Evolutionary conservation across 2,329 filamentous ascomycete genomes (phyloP).

Genomic region (Cercospora janseana): DNA sequence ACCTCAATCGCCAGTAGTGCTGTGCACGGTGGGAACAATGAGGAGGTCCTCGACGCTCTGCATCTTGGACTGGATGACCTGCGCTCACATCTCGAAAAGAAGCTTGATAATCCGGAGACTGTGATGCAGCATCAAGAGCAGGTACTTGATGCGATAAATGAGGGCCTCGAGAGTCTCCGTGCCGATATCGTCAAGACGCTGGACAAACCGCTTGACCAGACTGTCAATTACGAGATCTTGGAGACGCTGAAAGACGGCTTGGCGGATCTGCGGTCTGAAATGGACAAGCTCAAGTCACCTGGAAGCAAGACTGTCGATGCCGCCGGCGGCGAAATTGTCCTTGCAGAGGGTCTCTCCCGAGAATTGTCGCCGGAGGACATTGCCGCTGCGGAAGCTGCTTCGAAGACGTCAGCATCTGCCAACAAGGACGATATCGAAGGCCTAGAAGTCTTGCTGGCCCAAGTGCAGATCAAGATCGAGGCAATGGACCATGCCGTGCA

Average conservation of each 20-base stretch:
- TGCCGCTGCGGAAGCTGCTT: slow-evolving; percentile 28
- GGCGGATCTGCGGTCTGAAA: slow-evolving; percentile 70
- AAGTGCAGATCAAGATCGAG: slow-evolving; percentile 82
- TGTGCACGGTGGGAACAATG: slow-evolving; percentile 44
- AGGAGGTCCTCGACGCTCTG: slow-evolving; percentile 51
- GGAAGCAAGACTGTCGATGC: slow-evolving; percentile 45
- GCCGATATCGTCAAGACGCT: slow-evolving; percentile 71
- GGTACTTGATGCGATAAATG: slow-evolving; percentile 60
- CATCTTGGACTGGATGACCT: slow-evolving; percentile 52
- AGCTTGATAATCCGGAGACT: slow-evolving; percentile 54
- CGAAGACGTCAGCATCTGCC: slow-evolving; percentile 22
- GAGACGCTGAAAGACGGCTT: slow-evolving; percentile 83
- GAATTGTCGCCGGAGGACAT: slow-evolving; percentile 43
- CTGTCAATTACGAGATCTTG: slow-evolving; percentile 83
- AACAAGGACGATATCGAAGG: slow-evolving; percentile 73
- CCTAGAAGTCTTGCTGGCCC: slow-evolving; percentile 76
- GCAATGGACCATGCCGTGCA: slow-evolving; percentile 60
- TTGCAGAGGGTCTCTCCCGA: slow-evolving; percentile 50
- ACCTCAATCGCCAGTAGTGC: slow-evolving; percentile 42
- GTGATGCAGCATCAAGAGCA: slow-evolving; percentile 54
- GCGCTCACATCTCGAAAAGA: slow-evolving; percentile 50
- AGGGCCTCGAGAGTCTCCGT: slow-evolving; percentile 72
- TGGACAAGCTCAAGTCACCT: slow-evolving; percentile 70
- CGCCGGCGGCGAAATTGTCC: slow-evolving; percentile 54
- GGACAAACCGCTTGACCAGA: slow-evolving; percentile 78